Evolutionary conservation across 2,329 filamentous ascomycete species (phyloP), one percentile per base, ranked within the genome.

Genomic region (Fusarium buharicum): DNA sequence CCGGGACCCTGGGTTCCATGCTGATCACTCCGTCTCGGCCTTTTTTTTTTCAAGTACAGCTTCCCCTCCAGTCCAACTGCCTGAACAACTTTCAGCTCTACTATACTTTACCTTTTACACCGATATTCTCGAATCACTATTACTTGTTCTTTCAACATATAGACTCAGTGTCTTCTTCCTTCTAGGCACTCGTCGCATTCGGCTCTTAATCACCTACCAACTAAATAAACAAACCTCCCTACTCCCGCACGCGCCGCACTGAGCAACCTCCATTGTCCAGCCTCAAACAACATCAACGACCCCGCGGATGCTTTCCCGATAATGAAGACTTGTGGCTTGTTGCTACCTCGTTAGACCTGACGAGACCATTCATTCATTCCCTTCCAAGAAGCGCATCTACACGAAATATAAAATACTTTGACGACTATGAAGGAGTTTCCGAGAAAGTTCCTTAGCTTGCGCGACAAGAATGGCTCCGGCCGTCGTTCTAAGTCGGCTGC

Each of bases 401-500:
- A 33, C 27, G 49, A 39, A 27, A 48, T 17, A 37, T 36, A 17
- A 28, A 12, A 40, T 39, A 59, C 24, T 39, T 28, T 28, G 47
- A 64, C 59, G 71, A 81, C 66, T 71, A 85, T 86, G 81, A 86
- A 84, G 76, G 76, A 80, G 63, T 77, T 84, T 57, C 82, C 82
- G 44, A 87, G 85, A 72, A 87, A 89, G 70, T 88, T 92, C 73
- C 85, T 91, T 58, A 90, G 86, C 75, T 81, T 89, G 67, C 85
- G 89, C 66, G 90, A 91, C 70, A 92, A 85, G 76, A 82, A 81
- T 74, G 80, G 78, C 57, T 66, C 73, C 33, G 82, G 86, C 65
- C 79, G 78, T 55, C 82, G 84, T 57, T 81, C 80, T 69, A 86
- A 83, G 68, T 86, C 84, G 41, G 79, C 81, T 17, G 83, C 86